Evolutionary conservation across 306 rosid genomes (phyloP).

Genomic region (Prunus padus): DNA sequence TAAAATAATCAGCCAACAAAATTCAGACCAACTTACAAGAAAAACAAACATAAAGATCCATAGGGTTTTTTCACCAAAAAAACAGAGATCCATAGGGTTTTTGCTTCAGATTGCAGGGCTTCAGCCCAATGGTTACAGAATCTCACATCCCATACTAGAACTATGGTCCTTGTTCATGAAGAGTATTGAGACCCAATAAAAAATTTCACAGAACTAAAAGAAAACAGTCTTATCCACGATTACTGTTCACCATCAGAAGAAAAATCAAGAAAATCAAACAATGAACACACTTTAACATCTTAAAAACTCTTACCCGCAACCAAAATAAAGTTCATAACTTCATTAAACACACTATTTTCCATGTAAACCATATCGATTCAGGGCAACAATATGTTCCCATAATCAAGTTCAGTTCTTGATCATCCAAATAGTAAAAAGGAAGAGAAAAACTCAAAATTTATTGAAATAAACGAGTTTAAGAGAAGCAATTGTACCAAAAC

Average conservation of each 20-base stretch:
- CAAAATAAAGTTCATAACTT: background rate
- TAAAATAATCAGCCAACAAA: background rate
- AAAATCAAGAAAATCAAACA: background rate
- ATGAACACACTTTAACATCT: background rate
- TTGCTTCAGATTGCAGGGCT: background rate
- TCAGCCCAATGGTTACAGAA: too few relatives aligned
- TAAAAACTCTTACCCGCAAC: too few relatives aligned
- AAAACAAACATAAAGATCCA: background rate
- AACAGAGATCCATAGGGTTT: background rate
- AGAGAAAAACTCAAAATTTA: background rate
- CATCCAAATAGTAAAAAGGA: background rate
- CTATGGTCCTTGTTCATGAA: background rate
- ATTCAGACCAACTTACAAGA: background rate
- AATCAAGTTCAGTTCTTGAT: background rate
- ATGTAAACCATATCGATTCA: background rate
- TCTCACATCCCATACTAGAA: background rate
- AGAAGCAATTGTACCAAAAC: background rate
- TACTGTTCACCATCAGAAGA: background rate
- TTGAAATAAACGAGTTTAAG: background rate
- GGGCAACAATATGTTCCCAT: background rate
- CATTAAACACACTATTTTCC: background rate
- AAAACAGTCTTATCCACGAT: background rate
- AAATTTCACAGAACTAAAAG: background rate
- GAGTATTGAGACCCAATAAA: background rate
- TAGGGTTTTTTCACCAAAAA: too few relatives aligned